These are phyloP conservation scores for Zygosaccharomyces kombuchaensis DNA, from an alignment of 805 yeast genomes.

Conservation along the genomic window DNA sequence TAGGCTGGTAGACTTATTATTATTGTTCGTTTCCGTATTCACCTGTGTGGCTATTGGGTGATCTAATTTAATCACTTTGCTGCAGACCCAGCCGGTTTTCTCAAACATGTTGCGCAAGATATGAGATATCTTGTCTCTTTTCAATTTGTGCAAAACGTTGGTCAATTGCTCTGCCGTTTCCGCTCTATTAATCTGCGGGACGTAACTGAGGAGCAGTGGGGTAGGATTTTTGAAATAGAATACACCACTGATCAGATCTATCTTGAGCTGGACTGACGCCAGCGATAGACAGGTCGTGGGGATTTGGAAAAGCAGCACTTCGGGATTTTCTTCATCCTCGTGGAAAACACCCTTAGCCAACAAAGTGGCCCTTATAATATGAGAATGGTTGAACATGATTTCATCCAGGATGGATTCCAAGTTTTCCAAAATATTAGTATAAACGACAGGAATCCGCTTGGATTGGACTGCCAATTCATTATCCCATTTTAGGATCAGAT, in stretches of 20 bases:
- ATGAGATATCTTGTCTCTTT: constrained; percentile 31
- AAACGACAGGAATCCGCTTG: constrained; percentile 20
- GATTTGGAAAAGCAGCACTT: constrained; percentile 29
- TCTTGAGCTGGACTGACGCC: constrained; percentile 32
- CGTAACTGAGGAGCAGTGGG: constrained; percentile 26
- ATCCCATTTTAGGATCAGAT: constrained; percentile 32
- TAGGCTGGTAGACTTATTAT: constrained; percentile 7
- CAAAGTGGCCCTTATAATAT: constrained; percentile 30
- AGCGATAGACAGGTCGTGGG: constrained; percentile 34
- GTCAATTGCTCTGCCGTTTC: constrained; percentile 26
- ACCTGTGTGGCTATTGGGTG: constrained; percentile 22
- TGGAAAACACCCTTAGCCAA: constrained; percentile 29
- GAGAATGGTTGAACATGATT: constrained; percentile 35
- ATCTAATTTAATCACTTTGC: constrained; percentile 25
- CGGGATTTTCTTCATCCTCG: constrained; percentile 32
- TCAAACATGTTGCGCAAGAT: constrained; percentile 35
- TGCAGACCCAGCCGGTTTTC: constrained; percentile 36
- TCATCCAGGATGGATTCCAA: constrained; percentile 33
- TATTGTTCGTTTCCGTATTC: constrained; percentile 1
- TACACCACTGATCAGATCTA: constrained; percentile 33
- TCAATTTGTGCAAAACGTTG: constrained; percentile 28
- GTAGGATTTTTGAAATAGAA: constrained; percentile 34
- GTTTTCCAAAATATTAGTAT: constrained; percentile 26
- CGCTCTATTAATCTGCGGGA: constrained; percentile 29
- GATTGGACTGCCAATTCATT: constrained; percentile 20